Base-by-base conservation (phyloP, 805 yeast genomes). In the Starmerella tilneyi region DNA sequence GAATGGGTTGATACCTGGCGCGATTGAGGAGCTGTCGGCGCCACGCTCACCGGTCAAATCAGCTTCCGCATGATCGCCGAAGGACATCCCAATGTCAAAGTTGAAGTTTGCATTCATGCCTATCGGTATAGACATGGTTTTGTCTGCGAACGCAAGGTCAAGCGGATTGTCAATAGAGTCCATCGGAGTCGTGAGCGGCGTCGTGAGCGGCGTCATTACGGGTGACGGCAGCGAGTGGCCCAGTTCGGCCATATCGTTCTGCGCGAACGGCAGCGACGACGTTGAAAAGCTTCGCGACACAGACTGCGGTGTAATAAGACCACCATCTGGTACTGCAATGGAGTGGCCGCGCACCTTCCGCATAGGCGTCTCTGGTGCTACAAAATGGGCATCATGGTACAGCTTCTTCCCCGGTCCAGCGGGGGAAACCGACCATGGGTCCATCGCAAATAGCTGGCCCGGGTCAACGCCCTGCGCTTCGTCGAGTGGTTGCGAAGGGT, bases 1-100 rank as follows among this genome's bases (percentile, higher is more conserved):
- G 51, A 61, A 62, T 27, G 66, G 66, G 46, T 62, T 62, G 40
- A 56, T 53, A 30, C 63, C 63, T 13, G 48, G 35, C 15, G 28
- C 19, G 26, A 15, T 31, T 28, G n/a, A 22, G 19, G 30, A 30
- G 42, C 28, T n/a, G 51, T 50, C 42, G 49, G 43, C 30, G 47
- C 35, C 35, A 32, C 37, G 12, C 21, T 31, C 16, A 31, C 32
- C 16, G 24, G 37, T 22, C 36, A 42, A 5, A 20, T 12, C 27
- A 22, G 20, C 19, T 33, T 31, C 32, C 13, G 38, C 3, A 31
- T 27, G 42, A 29, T 15, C 28, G 39, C 12, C 28, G 33, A 29
- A 11, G 41, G 38, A 41, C 4, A 40, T 26, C 17, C 17, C 38
- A 28, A 31, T 12, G 23, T 24, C 36, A 38, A 33, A 32, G 15